These are phyloP conservation scores for Pinus albicaulis DNA, from an alignment of 75 land plant species.

Conservation along the genomic window DNA sequence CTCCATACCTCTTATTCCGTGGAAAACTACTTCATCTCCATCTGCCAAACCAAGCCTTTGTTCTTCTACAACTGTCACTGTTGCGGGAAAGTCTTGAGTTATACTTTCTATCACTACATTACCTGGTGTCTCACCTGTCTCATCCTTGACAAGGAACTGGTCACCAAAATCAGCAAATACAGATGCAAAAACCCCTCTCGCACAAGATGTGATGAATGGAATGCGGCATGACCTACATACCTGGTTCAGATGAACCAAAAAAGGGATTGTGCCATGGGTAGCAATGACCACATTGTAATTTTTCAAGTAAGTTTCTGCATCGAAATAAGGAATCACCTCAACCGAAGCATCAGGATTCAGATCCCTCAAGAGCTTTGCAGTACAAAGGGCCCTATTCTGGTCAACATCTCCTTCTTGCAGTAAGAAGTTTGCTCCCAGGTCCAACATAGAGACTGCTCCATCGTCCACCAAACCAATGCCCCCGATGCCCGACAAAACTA, in stretches of 20 bases:
- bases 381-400: constrained; percentile 27
- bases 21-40: constrained; percentile 45
- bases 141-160: constrained; percentile 29
- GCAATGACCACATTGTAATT: constrained; percentile 26
- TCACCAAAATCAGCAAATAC: constrained; percentile 48
- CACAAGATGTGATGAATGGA: constrained; percentile 26
- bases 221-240: constrained; percentile 25
- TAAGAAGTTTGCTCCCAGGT: constrained; percentile 38
- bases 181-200: constrained; percentile 39
- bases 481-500: constrained; percentile 33
- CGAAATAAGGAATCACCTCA: constrained; percentile 18
- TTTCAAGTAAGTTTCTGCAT: constrained; percentile 16
- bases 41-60: constrained; percentile 50
- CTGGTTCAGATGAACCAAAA: constrained; percentile 26
- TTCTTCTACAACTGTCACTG: constrained; percentile 52
- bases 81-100: constrained; percentile 54
- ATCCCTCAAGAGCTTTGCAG: constrained; percentile 27
- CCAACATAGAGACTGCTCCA: constrained; percentile 23
- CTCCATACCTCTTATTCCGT: constrained; percentile 49
- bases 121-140: constrained; percentile 28
- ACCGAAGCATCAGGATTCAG: constrained; percentile 17
- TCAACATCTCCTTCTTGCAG: constrained; percentile 41
- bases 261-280: constrained; percentile 26
- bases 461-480: constrained; percentile 44
- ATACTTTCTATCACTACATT: constrained; percentile 37